Evolutionary conservation across 2,329 filamentous ascomycete genomes (phyloP), one percentile per base, ranked within the genome.

Genomic region (Pyricularia sp.): DNA sequence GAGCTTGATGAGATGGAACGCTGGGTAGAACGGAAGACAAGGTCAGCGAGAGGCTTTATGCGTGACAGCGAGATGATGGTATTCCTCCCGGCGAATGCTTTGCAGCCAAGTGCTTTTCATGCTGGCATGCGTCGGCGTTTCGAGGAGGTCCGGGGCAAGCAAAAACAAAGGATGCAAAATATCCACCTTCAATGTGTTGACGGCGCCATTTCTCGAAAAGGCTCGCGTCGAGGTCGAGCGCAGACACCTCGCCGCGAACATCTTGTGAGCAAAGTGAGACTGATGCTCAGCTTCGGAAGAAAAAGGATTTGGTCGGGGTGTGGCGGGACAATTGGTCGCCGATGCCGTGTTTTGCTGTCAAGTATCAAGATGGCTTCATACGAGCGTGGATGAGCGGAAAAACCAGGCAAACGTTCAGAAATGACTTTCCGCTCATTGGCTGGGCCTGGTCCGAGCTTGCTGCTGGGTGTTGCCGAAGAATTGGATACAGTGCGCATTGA

Each of bases 201-300:
- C 82, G 77, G 87, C 82, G 79, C 85, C 84, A 82, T 88, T 89
- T 82, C 87, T 83, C 74, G 88, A 89, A 83, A 92, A 84, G 75
- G 88, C 84, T 86, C 92, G 92, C 86, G 89, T 85, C 78, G 90
- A 87, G 84, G 89, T 85, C 78, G 90, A 87, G 84, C 91, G 91
- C 84, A 96, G 82, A 81, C 87, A 87, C 81, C 92, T 91, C 85
- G 92, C 90, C 82, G 91, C 89, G 85, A 97, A 88, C 93, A 97
- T 97, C 77, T 79, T 89, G 84, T 78, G 78, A 78, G 75, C 76
- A 62, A 35, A 57, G 44, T 53, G 49, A 59, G 62, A 71, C 74
- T 75, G 73, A 75, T 77, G 71, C 75, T 75, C 72, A 72, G 74
- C 72, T 73, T 69, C 65, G 72, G 72, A 72, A 72, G 70, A 68